Evolutionary conservation across 139 green algal species (phyloP), one percentile per base, ranked within the genome.

Genomic region (Gonium pectorale): DNA sequence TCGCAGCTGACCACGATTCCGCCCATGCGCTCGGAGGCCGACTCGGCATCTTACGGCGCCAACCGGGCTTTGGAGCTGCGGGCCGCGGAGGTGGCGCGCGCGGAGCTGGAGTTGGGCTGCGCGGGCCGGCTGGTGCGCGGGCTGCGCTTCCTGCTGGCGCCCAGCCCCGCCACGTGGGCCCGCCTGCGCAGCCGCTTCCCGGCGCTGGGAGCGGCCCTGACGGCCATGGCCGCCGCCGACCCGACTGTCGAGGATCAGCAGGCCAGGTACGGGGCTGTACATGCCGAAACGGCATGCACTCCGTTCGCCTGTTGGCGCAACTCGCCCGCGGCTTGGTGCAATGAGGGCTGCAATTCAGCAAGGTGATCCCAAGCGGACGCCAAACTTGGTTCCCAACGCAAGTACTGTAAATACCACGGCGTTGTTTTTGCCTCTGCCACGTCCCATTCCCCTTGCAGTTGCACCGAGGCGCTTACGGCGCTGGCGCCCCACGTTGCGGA

Each of bases 1-100:
- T n/a, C n/a, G 68, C 27, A 52, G 38, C 35, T 82, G 27, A 69
- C 59, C 15, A 82, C 77, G 35, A 67, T 85, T 6, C 79, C 79
- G 37, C 79, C 79, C 26, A 71, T 85, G 56, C 33, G 37, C 4
- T 85, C 79, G 6, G 79, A 85, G 66, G 79, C 64, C 19, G 79
- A 85, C 46, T 33, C 21, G 64, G 13, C 64, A 5, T 71, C 79
- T 2, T 77, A 78, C 63, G 66, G 19, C 27, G 46, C 79, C 46
- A 5, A 35, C 2, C 79, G 79, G 4, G 79, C 67, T n/a, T 7
- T 44, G 35, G 46, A 77, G 56, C 63, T 85, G 46, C 64, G 79
- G 3, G 43, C 22, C 3, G 63, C 79, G 26, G 79, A 85, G 79
- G 24, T 33, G 46, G 26, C 64, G 4, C 79, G 79, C 26, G 64